phyloP scores from a whole-genome alignment of 495 filamentous ascomycete species.

The Aspergillus indologenus region DNA sequence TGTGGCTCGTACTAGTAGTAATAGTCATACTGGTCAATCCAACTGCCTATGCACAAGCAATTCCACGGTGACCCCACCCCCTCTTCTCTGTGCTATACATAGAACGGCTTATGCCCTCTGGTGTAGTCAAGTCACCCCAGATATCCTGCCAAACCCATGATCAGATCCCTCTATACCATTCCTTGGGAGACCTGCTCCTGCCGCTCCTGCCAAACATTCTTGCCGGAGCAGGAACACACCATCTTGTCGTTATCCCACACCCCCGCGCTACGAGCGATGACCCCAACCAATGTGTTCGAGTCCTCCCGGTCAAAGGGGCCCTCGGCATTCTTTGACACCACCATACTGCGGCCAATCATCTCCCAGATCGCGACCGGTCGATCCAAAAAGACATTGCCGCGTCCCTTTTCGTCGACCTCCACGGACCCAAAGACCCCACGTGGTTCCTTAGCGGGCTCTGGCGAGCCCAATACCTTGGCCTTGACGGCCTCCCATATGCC shows the following conservation, averaged over 20 bases:
- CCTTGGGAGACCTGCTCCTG: conserved; percentile 83
- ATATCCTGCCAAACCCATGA: background rate
- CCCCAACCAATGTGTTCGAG: conserved; percentile 79
- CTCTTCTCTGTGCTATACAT: conserved; percentile 4
- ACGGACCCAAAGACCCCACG: conserved; percentile 73
- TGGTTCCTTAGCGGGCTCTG: conserved; percentile 38
- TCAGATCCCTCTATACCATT: conserved; percentile 56
- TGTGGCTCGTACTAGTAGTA: background rate
- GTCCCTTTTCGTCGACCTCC: conserved; percentile 58
- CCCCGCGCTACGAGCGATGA: conserved; percentile 90
- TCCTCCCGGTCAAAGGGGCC: conserved; percentile 62
- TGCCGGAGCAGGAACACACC: conserved; percentile 90
- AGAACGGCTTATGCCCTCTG: background rate
- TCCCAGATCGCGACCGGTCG: conserved; percentile 87
- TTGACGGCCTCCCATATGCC: conserved; percentile 70
- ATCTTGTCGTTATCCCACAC: conserved; percentile 99
- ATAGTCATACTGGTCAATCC: background rate
- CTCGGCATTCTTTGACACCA: conserved; percentile 58
- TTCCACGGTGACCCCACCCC: no score
- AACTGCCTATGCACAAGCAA: background rate
- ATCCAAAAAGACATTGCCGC: conserved; percentile 75
- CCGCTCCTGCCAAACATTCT: conserved; percentile 97
- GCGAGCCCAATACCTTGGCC: conserved; percentile 44
- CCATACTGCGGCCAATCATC: conserved; percentile 86
- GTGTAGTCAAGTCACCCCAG: background rate